Percentiles rank a stretch among this genome's conserved stretches.
Conservation (phyloP, 768 basidiomycete genomes). For the Tylopilus vinaceipallidus region DNA sequence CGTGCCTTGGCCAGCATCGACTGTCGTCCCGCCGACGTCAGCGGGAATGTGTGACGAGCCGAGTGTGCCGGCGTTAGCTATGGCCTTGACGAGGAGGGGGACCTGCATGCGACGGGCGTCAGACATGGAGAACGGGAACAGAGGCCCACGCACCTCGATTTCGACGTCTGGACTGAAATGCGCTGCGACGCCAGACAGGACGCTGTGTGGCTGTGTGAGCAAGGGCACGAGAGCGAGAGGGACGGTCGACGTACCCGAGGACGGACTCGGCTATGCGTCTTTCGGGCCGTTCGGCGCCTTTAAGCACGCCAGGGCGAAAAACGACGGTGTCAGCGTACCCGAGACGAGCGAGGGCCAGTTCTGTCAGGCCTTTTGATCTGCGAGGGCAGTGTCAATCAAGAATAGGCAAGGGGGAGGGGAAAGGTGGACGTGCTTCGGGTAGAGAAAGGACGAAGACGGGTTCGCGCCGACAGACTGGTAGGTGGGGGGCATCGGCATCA, state of each 20-base stretch:
- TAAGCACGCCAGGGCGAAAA: slow-evolving; percentile 63
- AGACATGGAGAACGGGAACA: not conserved
- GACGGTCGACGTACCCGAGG: slow-evolving; percentile 35
- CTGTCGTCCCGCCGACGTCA: slow-evolving; percentile 40
- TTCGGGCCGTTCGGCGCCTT: slow-evolving; percentile 45
- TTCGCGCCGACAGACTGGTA: slow-evolving; percentile 51
- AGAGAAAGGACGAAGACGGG: slow-evolving; percentile 49
- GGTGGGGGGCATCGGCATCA: no score
- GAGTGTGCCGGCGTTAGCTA: slow-evolving; percentile 50
- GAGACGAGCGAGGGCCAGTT: slow-evolving; percentile 59
- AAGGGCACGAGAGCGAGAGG: not conserved
- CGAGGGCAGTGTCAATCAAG: no score
- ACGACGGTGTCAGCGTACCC: slow-evolving; percentile 72
- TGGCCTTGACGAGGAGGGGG: slow-evolving; percentile 50
- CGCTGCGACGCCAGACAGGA: slow-evolving; percentile 37
- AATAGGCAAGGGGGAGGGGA: no score
- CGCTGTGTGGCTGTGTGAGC: slow-evolving; percentile 22
- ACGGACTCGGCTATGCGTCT: slow-evolving; percentile 40
- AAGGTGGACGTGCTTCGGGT: slow-evolving; percentile 46
- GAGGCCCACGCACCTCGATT: slow-evolving; percentile 42
- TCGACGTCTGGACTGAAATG: slow-evolving; percentile 38
- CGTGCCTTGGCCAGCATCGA: slow-evolving; percentile 31
- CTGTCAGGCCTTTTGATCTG: slow-evolving; percentile 77
- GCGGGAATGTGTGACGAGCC: slow-evolving; percentile 51
- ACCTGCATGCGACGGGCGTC: slow-evolving; percentile 39